Evolutionary conservation across 2,329 filamentous ascomycete genomes (phyloP).

Genomic region (Fusarium lateritium): DNA sequence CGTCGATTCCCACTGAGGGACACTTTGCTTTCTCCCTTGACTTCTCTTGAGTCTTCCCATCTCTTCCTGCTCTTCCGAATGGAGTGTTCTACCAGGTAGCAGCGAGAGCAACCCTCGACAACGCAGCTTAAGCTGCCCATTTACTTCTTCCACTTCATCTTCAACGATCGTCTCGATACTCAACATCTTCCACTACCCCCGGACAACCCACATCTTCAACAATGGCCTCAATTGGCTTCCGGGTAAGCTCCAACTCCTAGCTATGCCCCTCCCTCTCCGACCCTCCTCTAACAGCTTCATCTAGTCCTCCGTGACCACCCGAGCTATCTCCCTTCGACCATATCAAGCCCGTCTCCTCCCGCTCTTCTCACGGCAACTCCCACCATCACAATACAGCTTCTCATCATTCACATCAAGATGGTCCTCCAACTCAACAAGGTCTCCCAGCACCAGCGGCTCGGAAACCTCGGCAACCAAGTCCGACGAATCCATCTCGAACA

Average conservation of each 20-base stretch:
- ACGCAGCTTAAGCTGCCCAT: constrained; percentile 40
- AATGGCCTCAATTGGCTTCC: constrained; percentile 46
- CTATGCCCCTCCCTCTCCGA: neutral
- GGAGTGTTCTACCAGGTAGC: constrained; percentile 35
- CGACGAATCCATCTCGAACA: constrained; percentile 27
- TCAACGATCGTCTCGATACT: neutral
- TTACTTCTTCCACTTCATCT: neutral
- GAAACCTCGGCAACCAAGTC: constrained; percentile 21
- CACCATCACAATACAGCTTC: constrained; percentile 14
- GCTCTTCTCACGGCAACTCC: constrained; percentile 17
- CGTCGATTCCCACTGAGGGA: constrained; percentile 21
- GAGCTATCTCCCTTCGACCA: constrained; percentile 42
- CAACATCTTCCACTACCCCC: neutral
- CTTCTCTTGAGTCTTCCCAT: neutral
- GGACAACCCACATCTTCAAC: neutral
- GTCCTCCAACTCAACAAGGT: constrained; percentile 40
- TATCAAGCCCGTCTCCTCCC: constrained; percentile 27
- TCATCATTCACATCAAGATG: constrained; percentile 32
- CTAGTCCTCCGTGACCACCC: constrained; percentile 40
- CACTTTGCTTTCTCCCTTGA: neutral
- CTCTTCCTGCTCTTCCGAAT: constrained; percentile 8
- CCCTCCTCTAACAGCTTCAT: constrained; percentile 31
- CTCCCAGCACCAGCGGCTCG: constrained; percentile 12
- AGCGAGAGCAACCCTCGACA: constrained; percentile 16
- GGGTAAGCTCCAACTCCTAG: constrained; percentile 38